phyloP scores from a whole-genome alignment of 2,329 filamentous ascomycete genomes.

The Cladophialophora exuberans region DNA sequence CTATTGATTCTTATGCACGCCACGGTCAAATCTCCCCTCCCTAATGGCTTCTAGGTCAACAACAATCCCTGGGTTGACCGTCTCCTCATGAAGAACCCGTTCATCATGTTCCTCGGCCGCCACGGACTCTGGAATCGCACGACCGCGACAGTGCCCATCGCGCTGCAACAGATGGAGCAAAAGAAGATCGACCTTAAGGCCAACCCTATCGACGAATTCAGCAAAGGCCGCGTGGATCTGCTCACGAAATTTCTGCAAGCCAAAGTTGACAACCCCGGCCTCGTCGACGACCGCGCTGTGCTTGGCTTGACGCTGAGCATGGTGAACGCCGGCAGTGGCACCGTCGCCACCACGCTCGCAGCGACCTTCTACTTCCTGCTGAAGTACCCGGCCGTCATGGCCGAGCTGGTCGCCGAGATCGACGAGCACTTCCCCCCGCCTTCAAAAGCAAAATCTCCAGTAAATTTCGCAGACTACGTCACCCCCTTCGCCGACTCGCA shows the following conservation, averaged over 20 bases:
- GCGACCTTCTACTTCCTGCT: constrained; percentile 76
- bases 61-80: constrained; percentile 41
- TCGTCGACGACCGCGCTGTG: constrained; percentile 20
- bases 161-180: constrained; percentile 64
- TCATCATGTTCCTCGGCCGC: constrained; percentile 41
- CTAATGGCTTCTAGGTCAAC: constrained; percentile 19
- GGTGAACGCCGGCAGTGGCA: constrained; percentile 69
- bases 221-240: constrained; percentile 7
- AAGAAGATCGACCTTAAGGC: constrained; percentile 38
- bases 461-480: constrained; percentile 1
- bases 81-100: constrained; percentile 38
- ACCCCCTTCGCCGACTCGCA: constrained; percentile 36
- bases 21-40: too few relatives aligned
- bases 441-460: constrained; percentile 28
- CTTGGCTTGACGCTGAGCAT: constrained; percentile 31
- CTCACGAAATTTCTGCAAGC: constrained; percentile 30
- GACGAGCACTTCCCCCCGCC: constrained; percentile 30
- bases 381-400: constrained; percentile 56
- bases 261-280: constrained; percentile 17
- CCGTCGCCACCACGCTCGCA: constrained; percentile 73
- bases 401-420: constrained; percentile 36
- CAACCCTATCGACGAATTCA: constrained; percentile 1
- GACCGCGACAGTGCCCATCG: constrained; percentile 55
- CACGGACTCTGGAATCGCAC: constrained; percentile 14
- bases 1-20: too few relatives aligned